Evolutionary conservation across 805 yeast genomes (phyloP).

Genomic region (Nakazawaea molendinolei): DNA sequence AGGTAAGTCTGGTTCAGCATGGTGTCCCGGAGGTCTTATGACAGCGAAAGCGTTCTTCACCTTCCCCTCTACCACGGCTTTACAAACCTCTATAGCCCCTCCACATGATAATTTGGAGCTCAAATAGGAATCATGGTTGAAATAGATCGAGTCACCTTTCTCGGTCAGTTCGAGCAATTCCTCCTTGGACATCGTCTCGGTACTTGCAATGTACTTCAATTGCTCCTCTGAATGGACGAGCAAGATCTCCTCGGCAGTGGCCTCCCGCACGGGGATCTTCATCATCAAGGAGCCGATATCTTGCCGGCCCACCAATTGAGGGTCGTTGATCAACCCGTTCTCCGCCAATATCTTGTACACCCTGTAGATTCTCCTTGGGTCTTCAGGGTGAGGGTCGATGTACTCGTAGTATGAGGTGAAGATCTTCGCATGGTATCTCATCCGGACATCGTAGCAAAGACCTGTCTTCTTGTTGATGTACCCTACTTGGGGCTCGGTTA

Average conservation of each 20-base stretch:
- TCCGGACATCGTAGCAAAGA: constrained; percentile 89
- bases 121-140: constrained; percentile 80
- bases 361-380: constrained; percentile 91
- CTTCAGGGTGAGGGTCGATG: constrained; percentile 98
- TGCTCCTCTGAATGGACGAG: constrained; percentile 83
- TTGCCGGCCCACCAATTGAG: constrained; percentile 61
- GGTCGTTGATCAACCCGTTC: constrained; percentile 82
- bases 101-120: constrained; percentile 94
- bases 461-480: constrained; percentile 85
- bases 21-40: constrained; percentile 99
- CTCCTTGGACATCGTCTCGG: constrained; percentile 73
- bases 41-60: constrained; percentile 92
- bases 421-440: constrained; percentile 95
- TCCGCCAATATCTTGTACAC: constrained; percentile 92
- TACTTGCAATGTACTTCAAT: constrained; percentile 64
- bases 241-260: constrained; percentile 76
- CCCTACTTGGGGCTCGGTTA: constrained; percentile 56
- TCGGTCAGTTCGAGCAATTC: constrained; percentile 78
- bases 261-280: constrained; percentile 87
- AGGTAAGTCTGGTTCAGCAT: constrained; percentile 95
- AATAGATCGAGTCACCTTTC: constrained; percentile 89
- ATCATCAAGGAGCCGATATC: constrained; percentile 82
- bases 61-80: constrained; percentile 86
- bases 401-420: constrained; percentile 89
- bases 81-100: constrained; percentile 94